Conservation (phyloP, 2,329 filamentous ascomycete genomes). For the Leptographium radiaticola region DNA sequence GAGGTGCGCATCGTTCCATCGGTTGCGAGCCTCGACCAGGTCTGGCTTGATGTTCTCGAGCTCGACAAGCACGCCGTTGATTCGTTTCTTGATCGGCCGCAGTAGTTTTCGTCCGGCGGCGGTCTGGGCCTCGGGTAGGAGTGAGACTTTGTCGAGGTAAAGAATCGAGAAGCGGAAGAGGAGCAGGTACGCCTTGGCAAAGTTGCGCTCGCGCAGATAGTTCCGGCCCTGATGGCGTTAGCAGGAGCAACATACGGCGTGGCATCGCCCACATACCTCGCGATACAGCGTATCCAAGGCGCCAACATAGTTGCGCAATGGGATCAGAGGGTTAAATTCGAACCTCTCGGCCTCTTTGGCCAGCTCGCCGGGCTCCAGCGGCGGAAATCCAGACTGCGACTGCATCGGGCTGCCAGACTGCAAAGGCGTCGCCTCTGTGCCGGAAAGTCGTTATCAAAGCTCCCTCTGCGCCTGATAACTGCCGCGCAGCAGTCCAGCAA, state of each 20-base stretch:
- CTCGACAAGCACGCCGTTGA: slow-evolving; percentile 48
- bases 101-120: slow-evolving; percentile 53
- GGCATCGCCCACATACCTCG: slow-evolving; percentile 43
- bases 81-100: slow-evolving; percentile 32
- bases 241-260: background rate
- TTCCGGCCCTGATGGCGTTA: slow-evolving; percentile 56
- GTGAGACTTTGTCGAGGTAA: slow-evolving; percentile 60
- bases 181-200: slow-evolving; percentile 78
- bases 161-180: slow-evolving; percentile 81
- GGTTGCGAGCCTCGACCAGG: slow-evolving; percentile 58
- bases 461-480: too few species aligned
- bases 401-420: background rate
- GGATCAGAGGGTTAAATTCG: slow-evolving; percentile 64
- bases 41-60: slow-evolving; percentile 70
- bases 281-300: slow-evolving; percentile 68
- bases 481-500: too few species aligned
- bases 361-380: slow-evolving; percentile 66
- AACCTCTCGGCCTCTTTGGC: slow-evolving; percentile 64
- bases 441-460: too few species aligned
- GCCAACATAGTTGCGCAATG: slow-evolving; percentile 69
- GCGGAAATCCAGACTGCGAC: slow-evolving; percentile 21
- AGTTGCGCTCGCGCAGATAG: slow-evolving; percentile 75
- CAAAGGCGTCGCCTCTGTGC: background rate
- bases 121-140: slow-evolving; percentile 62
- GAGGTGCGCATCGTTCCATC: slow-evolving; percentile 42